These are phyloP conservation scores for Tulasnella sp. DNA, from an alignment of 768 basidiomycete genomes.

Conservation along the genomic window DNA sequence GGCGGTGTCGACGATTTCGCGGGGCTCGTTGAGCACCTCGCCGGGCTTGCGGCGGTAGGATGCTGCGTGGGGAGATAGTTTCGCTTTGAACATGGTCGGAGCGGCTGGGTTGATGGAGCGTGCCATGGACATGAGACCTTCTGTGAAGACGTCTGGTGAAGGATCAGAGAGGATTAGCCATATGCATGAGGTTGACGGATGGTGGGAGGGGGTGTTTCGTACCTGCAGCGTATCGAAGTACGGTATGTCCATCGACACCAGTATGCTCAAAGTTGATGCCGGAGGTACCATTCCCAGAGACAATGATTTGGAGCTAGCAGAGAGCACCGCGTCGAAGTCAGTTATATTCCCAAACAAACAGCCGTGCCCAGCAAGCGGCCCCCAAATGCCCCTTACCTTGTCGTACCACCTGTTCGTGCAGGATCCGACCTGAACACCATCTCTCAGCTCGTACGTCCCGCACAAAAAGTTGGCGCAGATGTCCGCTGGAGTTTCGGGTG, in stretches of 20 bases:
- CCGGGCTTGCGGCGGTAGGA: slow-evolving; percentile 33
- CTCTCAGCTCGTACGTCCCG: slow-evolving; percentile 59
- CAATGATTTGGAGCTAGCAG: slow-evolving; percentile 98
- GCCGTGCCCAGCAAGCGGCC: no score
- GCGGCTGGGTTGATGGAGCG: slow-evolving; percentile 93
- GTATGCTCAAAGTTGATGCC: slow-evolving; percentile 99
- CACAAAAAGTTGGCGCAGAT: slow-evolving; percentile 88
- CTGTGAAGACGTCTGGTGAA: slow-evolving; percentile 85
- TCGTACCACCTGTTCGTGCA: slow-evolving; percentile 97
- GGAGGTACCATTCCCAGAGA: slow-evolving; percentile 83
- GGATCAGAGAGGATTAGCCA: not conserved
- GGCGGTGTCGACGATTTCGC: slow-evolving; percentile 61
- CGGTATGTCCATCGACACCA: slow-evolving; percentile 94
- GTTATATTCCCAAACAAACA: not conserved
- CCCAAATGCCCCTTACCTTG: no score
- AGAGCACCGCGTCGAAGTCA: not conserved
- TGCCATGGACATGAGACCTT: slow-evolving; percentile 95
- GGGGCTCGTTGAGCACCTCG: slow-evolving; percentile 11
- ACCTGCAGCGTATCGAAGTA: slow-evolving; percentile 46
- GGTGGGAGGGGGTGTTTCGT: not conserved
- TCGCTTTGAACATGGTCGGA: slow-evolving; percentile 86
- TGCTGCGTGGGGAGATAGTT: slow-evolving; percentile 70
- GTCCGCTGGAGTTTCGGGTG: slow-evolving; percentile 57
- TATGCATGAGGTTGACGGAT: not conserved
- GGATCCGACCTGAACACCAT: slow-evolving; percentile 84